Percentiles rank a stretch among this genome's conserved stretches.
Conservation (phyloP, 2,329 filamentous ascomycete species). For the Aspergillus floridensis region DNA sequence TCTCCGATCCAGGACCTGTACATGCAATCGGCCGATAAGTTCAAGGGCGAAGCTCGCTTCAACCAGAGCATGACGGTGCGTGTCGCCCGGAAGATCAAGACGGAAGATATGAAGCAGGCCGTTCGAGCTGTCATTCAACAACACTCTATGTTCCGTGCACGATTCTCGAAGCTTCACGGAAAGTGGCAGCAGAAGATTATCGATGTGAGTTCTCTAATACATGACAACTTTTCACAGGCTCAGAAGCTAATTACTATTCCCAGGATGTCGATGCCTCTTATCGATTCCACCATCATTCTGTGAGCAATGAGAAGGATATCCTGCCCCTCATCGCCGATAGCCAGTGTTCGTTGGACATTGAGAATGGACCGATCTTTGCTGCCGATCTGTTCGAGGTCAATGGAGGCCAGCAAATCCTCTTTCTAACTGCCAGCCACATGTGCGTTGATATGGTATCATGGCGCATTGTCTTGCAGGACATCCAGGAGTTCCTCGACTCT, state of each 20-base stretch:
- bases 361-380: constrained; percentile 26
- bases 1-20: constrained; percentile 38
- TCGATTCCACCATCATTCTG: constrained; percentile 29
- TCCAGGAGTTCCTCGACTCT: constrained; percentile 35
- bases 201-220: constrained; percentile 17
- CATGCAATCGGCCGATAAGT: constrained; percentile 23
- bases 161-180: constrained; percentile 24
- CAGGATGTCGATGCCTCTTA: constrained; percentile 34
- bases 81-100: constrained; percentile 25
- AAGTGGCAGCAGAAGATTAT: constrained; percentile 29
- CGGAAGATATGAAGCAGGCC: constrained; percentile 25
- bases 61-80: constrained; percentile 37
- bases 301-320: constrained; percentile 24
- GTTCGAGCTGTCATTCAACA: constrained; percentile 31
- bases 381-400: constrained; percentile 20
- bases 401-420: constrained; percentile 14
- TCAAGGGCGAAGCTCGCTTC: constrained; percentile 27
- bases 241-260: constrained; percentile 11
- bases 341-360: constrained; percentile 32
- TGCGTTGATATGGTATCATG: constrained; percentile 27
- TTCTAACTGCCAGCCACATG: constrained; percentile 21
- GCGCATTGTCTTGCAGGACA: constrained; percentile 37
- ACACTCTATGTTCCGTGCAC: constrained; percentile 37
- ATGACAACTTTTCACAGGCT: neutral
- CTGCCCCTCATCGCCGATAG: constrained; percentile 29